Percentiles rank a stretch among this genome's conserved stretches.
These are phyloP conservation scores for Citropsis articulata DNA, from an alignment of 345 rosid genomes.

Conservation along the genomic window DNA sequence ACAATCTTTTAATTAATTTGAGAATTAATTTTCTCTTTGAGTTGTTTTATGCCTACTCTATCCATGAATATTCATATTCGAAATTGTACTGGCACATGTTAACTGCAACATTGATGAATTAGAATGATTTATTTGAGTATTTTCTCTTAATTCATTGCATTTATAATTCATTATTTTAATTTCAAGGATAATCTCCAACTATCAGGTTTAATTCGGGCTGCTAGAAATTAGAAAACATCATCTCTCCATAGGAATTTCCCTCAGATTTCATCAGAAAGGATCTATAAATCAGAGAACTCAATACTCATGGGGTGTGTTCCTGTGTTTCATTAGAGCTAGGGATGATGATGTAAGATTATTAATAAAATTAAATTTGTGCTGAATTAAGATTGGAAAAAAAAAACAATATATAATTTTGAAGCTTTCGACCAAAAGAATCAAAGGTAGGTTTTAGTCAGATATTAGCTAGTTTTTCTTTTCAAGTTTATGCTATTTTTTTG, in stretches of 20 bases:
- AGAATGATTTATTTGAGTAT: too few species aligned
- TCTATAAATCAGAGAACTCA: neutral
- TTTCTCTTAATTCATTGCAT: neutral
- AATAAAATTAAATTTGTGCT: too few species aligned
- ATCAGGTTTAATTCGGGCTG: neutral
- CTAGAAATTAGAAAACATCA: neutral
- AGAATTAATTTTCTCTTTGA: neutral
- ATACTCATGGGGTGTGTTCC: too few species aligned
- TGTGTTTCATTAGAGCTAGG: too few species aligned
- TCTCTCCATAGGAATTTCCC: neutral
- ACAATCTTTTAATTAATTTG: too few species aligned
- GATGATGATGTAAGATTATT: too few species aligned
- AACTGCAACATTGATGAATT: neutral
- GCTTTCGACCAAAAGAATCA: too few species aligned
- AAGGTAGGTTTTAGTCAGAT: too few species aligned
- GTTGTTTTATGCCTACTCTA: neutral
- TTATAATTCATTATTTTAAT: neutral
- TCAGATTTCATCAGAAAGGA: neutral
- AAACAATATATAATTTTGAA: too few species aligned
- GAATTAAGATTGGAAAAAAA: too few species aligned
- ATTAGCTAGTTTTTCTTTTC: too few species aligned
- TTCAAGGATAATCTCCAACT: neutral
- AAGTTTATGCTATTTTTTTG: too few species aligned
- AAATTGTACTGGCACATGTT: neutral
- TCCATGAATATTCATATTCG: neutral